Conservation (phyloP, 345 rosid genomes). For the Heritiera fomes region DNA sequence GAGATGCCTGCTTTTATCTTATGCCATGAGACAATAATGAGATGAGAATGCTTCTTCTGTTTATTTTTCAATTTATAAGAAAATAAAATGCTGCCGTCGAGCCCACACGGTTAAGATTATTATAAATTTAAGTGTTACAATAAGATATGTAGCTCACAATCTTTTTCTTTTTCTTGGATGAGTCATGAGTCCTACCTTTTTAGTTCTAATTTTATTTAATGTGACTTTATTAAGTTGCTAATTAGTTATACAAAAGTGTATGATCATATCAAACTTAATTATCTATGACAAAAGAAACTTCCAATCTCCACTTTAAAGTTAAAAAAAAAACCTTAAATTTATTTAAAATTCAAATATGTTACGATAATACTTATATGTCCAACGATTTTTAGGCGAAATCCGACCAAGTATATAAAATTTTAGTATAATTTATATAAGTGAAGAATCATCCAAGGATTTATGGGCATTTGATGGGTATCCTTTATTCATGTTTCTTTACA, state of each 20-base stretch:
- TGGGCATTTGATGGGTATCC: background rate
- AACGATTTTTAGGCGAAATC: background rate
- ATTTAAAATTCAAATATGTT: background rate
- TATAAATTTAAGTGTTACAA: background rate
- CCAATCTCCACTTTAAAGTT: background rate
- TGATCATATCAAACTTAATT: background rate
- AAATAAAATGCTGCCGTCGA: background rate
- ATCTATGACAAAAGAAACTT: background rate
- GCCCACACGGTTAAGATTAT: slow-evolving; percentile 11
- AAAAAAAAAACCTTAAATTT: background rate
- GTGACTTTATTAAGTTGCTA: background rate
- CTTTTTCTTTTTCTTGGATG: background rate
- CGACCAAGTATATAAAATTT: background rate
- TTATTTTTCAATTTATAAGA: background rate
- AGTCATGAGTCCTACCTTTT: too few species aligned
- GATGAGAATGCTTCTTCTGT: background rate
- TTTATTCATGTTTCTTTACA: background rate
- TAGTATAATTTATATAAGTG: background rate
- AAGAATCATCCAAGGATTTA: background rate
- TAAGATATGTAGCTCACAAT: background rate
- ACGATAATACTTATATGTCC: too few species aligned
- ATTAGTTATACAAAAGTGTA: background rate
- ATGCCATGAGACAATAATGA: background rate
- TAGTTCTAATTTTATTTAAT: background rate
- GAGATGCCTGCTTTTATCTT: background rate